Conservation (phyloP, 169 alveolate species). For the Neospora caninum region DNA sequence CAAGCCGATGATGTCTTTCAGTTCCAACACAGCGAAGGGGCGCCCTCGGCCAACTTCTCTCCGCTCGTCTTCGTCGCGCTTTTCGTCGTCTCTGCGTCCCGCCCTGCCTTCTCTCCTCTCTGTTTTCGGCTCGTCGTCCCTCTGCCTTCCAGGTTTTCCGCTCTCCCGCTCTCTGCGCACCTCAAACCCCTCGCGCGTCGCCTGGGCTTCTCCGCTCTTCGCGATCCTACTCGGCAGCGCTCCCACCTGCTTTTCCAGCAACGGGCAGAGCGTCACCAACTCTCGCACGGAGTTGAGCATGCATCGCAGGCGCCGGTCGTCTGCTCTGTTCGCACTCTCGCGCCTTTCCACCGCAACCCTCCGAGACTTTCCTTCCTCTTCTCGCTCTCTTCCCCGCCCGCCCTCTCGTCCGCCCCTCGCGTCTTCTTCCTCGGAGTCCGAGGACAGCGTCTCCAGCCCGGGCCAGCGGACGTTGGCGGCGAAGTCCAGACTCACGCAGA, state of each 20-base stretch:
- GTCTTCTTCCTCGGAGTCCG: conserved; percentile 32
- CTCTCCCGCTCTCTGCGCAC: background rate
- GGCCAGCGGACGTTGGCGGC: conserved; percentile 37
- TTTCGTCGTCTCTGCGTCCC: background rate
- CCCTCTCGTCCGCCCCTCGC: background rate
- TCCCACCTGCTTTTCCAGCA: background rate
- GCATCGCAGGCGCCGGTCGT: background rate
- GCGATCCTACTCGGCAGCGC: background rate
- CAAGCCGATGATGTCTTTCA: conserved; percentile 22
- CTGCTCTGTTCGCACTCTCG: background rate
- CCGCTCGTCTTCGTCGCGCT: background rate
- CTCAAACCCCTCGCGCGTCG: background rate
- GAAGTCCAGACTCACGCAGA: conserved; percentile 22
- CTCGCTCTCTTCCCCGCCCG: background rate
- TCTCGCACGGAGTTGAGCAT: background rate
- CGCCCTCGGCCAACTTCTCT: background rate
- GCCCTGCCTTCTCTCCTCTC: too few relatives aligned
- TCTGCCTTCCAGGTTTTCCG: too few relatives aligned
- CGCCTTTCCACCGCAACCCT: background rate
- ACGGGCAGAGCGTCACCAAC: background rate
- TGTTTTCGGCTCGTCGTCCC: too few relatives aligned
- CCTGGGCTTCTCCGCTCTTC: background rate
- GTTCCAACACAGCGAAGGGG: background rate
- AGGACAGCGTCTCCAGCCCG: background rate
- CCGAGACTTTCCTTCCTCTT: background rate